Percentiles rank a stretch among this genome's conserved stretches.
phyloP scores from a whole-genome alignment of 176 grass and related monocot species.

The Chloris gayana region DNA sequence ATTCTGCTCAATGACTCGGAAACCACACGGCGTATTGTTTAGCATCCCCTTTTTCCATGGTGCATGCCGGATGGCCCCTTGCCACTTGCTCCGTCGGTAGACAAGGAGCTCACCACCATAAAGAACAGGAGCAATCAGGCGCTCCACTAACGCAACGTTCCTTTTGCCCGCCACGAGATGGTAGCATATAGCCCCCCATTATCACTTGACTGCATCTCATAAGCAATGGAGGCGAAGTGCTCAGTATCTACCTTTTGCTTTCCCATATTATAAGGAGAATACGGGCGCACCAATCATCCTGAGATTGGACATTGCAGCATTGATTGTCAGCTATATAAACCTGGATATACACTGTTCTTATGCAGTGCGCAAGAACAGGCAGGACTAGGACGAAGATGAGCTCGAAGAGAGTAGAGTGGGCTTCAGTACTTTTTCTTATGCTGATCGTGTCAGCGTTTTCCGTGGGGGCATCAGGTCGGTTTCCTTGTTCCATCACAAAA shows the following conservation, averaged over 20 bases:
- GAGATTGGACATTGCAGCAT: not conserved
- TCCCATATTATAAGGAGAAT: constrained; percentile 49
- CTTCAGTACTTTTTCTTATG: constrained; percentile 39
- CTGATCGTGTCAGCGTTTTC: constrained; percentile 44
- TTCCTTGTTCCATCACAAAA: not conserved
- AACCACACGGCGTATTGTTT: constrained; percentile 32
- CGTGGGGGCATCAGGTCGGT: constrained; percentile 49
- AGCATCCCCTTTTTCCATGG: constrained; percentile 1
- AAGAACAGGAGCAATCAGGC: constrained; percentile 21
- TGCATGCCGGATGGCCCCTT: constrained; percentile 11
- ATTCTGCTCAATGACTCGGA: constrained; percentile 38
- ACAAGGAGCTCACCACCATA: not conserved
- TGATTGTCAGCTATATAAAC: constrained; percentile 38
- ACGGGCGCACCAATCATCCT: not conserved
- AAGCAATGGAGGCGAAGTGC: constrained; percentile 45
- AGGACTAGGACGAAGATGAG: constrained; percentile 28
- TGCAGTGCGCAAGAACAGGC: constrained; percentile 21
- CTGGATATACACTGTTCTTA: constrained; percentile 32
- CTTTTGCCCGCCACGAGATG: constrained; percentile 18
- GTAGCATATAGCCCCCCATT: constrained; percentile 44
- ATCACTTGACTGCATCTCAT: constrained; percentile 48
- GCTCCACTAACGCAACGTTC: constrained; percentile 27
- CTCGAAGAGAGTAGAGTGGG: constrained; percentile 23
- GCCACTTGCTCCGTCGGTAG: not conserved
- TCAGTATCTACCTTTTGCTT: constrained; percentile 44